Evolutionary conservation across 2,329 filamentous ascomycete species (phyloP), one percentile per base, ranked within the genome.

Genomic region (Fusarium tuaranense): DNA sequence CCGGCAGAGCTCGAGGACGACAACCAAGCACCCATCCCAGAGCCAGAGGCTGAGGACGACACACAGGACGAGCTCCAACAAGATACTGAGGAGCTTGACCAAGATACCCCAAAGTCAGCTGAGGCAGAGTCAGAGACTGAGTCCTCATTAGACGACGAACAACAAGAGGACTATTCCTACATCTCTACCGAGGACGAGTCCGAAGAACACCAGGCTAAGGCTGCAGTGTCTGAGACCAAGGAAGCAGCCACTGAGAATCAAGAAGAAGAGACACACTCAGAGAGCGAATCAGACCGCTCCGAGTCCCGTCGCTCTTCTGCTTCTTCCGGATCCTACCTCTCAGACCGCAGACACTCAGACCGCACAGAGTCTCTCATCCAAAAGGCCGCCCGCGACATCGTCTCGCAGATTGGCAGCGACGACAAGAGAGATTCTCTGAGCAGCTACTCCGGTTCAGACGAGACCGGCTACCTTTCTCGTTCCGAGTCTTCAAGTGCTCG

Each of bases 341-440:
- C 76, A n/a, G 71, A 80, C 20, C 80, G 85, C 30, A 83, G 84
- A n/a, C 80, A 82, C 2, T 87, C 86, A 1, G 76, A 81, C 12
- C 82, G 84, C 7, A 88, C 88, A 3, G 87, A 90, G 74, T 87
- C 86, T 8, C 81, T 88, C 39, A 89, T 90, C 69, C 87, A 89
- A 36, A 86, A 85, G 27, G 88, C 88, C 1, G 88, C 88, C 1
- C 82, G 85, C 61, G 86, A 86, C 25, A 87, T 89, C 16, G 83
- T 89, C 12, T 85, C 84, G 3, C 85, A 84, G 46, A 84, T 88
- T 18, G 85, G 87, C 65, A 77, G 82, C 39, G 81, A 84, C 44
- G 68, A 69, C 25, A 67, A 68, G 18, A 73, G 75, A 18, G 76
- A 77, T 32, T 79, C 78, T 1, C 41, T 79, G 78, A 63, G 82